Conservation (phyloP, 495 filamentous ascomycete species). For the Tetracladium setigerum region DNA sequence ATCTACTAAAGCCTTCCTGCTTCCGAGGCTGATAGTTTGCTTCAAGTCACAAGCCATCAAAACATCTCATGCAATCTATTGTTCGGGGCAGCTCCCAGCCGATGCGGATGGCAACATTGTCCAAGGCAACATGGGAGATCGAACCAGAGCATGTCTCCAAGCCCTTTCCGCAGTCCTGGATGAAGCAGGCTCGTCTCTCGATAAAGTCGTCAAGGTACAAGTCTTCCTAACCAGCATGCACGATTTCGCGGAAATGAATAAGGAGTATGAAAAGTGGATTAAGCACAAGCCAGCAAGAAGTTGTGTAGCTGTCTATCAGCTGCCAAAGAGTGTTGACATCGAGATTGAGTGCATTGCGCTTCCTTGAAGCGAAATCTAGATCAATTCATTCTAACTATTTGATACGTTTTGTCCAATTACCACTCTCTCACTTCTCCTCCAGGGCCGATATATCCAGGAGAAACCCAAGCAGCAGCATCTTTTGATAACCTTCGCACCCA, state of each 20-base stretch:
- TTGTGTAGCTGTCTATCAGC: slow-evolving; percentile 83
- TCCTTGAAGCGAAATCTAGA: slow-evolving; percentile 35
- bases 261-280: slow-evolving; percentile 82
- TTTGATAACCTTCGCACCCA: slow-evolving; percentile 36
- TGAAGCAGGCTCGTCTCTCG: slow-evolving; percentile 67
- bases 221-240: slow-evolving; percentile 82
- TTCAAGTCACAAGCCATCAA: slow-evolving; percentile 80
- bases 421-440: slow-evolving; percentile 68
- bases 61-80: slow-evolving; percentile 75
- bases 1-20: background rate
- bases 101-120: slow-evolving; percentile 67
- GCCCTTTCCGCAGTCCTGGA: slow-evolving; percentile 73
- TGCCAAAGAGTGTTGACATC: slow-evolving; percentile 83
- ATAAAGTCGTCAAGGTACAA: slow-evolving; percentile 73
- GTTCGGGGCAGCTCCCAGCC: slow-evolving; percentile 88
- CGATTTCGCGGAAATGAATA: slow-evolving; percentile 82
- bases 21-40: background rate
- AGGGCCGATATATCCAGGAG: slow-evolving; percentile 60
- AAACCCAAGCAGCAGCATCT: slow-evolving; percentile 26
- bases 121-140: slow-evolving; percentile 65
- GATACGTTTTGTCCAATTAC: slow-evolving; percentile 40
- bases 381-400: too few relatives aligned
- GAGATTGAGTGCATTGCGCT: slow-evolving; percentile 90
- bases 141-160: slow-evolving; percentile 66
- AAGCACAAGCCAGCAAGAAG: slow-evolving; percentile 82